Base-by-base conservation (phyloP, 331 rosid genomes). In the Spiraea crenata region DNA sequence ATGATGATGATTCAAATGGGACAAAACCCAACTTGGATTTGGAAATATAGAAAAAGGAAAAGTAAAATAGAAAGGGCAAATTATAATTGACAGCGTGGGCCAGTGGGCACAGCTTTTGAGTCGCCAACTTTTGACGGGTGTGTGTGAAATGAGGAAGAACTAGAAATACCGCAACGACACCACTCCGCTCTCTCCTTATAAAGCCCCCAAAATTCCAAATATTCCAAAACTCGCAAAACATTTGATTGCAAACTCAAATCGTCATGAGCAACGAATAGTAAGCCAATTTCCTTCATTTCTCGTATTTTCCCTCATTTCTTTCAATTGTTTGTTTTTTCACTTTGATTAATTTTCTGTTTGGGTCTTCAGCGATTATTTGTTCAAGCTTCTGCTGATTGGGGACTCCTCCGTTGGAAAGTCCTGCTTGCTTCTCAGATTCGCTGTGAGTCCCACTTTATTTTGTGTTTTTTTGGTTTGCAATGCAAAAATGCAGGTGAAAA, bases 391-490 rank as follows among this genome's bases (percentile, higher is more conserved):
- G 71, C 83, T 93, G 1, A 93, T 93, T 74, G 99, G 97, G 15
- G 99, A 91, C 83, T 93, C 99, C 35, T 93, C 99, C 44, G 99
- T 93, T 2, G 99, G 99, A 64, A 93, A 93, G 61, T 93, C 99
- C 3, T 90, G 99, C 71, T 71, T 93, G 84, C 97, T 93, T 74
- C 96, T 93, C 77, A 63, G 97, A 89, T 93, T 93, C 59, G 92
- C 99, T 20, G 97, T 90, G 8, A 78, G 85, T 57, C 51, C 38
- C 50, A 52, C 25, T 40, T n/a, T 42, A 19, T 25, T 46, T 19
- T 61, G 0, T 3, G 14, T 54, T 39, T 49, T 19, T 60, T 37
- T 59, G n/a, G 19, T 45, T 15, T 34, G 6, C 16, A 19, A 13
- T 52, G 65, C 50, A 9, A 7, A 25, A 13, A 19, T 15, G 14